These are phyloP conservation scores for Harringtonia aguacate DNA, from an alignment of 2,329 filamentous ascomycete species.

Conservation along the genomic window DNA sequence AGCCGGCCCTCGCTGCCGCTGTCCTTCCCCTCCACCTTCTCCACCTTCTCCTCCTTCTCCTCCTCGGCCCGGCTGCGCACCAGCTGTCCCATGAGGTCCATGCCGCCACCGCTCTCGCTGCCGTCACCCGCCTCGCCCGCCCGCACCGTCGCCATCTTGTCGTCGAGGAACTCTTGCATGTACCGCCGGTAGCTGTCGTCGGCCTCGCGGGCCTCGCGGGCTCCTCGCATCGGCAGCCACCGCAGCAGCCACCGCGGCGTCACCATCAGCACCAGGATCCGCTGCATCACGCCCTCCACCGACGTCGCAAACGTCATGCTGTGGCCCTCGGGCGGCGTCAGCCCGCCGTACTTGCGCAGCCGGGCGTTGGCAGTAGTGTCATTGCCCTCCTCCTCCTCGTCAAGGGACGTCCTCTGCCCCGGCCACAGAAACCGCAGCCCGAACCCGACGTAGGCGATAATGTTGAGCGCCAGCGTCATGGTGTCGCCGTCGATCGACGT, in stretches of 20 bases:
- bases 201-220: constrained; percentile 41
- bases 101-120: constrained; percentile 29
- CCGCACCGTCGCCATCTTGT: constrained; percentile 39
- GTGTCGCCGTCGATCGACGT: constrained; percentile 50
- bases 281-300: constrained; percentile 49
- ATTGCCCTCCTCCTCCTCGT: no score
- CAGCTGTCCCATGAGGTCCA: constrained; percentile 43
- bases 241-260: constrained; percentile 45
- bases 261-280: constrained; percentile 51
- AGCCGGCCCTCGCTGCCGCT: constrained; percentile 20
- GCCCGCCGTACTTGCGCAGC: constrained; percentile 36
- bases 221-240: constrained; percentile 37
- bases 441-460: constrained; percentile 60
- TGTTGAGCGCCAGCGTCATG: constrained; percentile 48
- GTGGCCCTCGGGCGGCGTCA: constrained; percentile 38
- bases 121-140: constrained; percentile 11
- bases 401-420: constrained; percentile 40
- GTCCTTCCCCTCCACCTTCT: constrained; percentile 6
- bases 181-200: constrained; percentile 56
- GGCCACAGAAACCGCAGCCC: constrained; percentile 52
- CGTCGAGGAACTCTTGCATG: constrained; percentile 56
- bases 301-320: constrained; percentile 56
- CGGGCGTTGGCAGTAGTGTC: no score
- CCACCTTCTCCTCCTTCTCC: constrained; percentile 4
- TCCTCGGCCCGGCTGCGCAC: constrained; percentile 30